Percentiles rank a stretch among this genome's conserved stretches.
Conservation (phyloP, 129 eudicot species). For the Escallonia rubra region DNA sequence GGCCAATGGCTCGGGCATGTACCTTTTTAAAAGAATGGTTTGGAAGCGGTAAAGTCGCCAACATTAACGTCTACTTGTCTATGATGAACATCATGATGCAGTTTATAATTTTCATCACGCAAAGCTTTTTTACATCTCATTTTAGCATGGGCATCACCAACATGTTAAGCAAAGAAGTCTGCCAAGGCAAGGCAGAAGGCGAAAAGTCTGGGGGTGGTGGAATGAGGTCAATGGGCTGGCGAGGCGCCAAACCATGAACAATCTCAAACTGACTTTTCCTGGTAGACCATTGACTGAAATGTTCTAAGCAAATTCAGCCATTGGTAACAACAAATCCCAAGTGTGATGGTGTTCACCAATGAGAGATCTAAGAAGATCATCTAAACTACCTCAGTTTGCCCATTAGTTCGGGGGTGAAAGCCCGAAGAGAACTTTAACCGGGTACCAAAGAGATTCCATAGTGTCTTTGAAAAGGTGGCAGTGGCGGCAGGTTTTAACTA, state of each 20-base stretch:
- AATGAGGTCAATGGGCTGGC: not conserved
- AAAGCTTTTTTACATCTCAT: not conserved
- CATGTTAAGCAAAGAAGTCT: conserved; percentile 5
- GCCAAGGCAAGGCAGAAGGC: not conserved
- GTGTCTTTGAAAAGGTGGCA: no score
- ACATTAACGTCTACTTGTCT: not conserved
- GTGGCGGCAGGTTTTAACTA: no score
- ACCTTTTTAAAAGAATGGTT: conserved; percentile 11
- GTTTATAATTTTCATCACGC: conserved; percentile 6
- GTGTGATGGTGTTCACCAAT: not conserved
- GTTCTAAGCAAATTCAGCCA: not conserved
- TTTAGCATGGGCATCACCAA: conserved; percentile 6
- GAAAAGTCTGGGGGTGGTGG: not conserved
- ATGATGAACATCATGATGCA: not conserved
- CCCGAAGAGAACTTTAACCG: no score
- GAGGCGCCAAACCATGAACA: not conserved
- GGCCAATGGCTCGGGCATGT: conserved; percentile 3
- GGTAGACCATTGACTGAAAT: not conserved
- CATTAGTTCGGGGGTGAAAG: not conserved
- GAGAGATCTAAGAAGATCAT: not conserved
- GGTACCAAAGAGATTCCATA: not conserved
- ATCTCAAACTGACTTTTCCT: not conserved
- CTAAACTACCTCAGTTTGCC: not conserved
- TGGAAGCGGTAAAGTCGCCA: not conserved
- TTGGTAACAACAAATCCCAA: conserved; percentile 1